Conservation (phyloP, 805 yeast species). For the Starmerella bombi region DNA sequence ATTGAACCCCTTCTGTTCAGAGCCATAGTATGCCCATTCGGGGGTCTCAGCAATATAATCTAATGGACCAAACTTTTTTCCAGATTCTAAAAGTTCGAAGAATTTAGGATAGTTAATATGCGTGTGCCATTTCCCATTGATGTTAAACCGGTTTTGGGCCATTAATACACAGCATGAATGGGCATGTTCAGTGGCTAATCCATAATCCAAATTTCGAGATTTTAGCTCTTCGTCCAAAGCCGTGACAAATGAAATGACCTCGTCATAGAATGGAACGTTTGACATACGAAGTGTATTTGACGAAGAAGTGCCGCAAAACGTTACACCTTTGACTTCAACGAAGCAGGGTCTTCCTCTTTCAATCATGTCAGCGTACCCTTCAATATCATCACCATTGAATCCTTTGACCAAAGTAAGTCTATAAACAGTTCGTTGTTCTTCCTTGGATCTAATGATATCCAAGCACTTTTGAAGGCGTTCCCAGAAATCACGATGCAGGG, state of each 20-base stretch:
- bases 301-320: conserved; percentile 86
- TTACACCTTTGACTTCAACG: conserved; percentile 87
- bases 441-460: conserved; percentile 63
- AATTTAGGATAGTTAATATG: conserved; percentile 73
- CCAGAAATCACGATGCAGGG: conserved; percentile 84
- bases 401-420: conserved; percentile 85
- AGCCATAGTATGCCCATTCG: conserved; percentile 82
- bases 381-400: conserved; percentile 64
- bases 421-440: conserved; percentile 81
- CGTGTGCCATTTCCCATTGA: conserved; percentile 68
- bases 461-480: conserved; percentile 70
- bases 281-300: conserved; percentile 90
- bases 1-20: conserved; percentile 73
- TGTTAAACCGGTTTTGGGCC: conserved; percentile 60
- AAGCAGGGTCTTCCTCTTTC: conserved; percentile 71
- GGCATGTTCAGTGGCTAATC: conserved; percentile 87
- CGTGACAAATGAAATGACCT: conserved; percentile 64
- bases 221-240: conserved; percentile 48
- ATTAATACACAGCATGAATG: conserved; percentile 85
- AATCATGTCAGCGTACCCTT: conserved; percentile 78
- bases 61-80: conserved; percentile 56
- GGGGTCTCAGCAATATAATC: conserved; percentile 78
- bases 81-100: conserved; percentile 54
- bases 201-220: conserved; percentile 57
- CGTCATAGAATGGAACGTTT: conserved; percentile 87